Conservation (phyloP, 805 yeast genomes). For the Tetrapisispora fleetii region DNA sequence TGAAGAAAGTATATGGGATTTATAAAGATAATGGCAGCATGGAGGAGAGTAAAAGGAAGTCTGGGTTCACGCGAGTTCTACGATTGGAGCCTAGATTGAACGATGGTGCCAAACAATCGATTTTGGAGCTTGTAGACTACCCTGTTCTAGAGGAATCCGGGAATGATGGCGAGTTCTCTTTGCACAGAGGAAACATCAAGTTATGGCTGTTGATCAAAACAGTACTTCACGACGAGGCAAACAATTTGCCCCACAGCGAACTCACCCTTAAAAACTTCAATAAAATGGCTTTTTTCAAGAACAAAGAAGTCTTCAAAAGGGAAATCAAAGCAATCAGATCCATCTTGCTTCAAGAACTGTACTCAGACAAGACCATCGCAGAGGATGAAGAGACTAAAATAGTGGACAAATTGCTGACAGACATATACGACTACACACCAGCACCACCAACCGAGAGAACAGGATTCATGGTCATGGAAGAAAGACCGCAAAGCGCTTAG, state of each 20-base stretch:
- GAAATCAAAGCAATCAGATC: constrained; percentile 8
- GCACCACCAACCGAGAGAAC: background rate
- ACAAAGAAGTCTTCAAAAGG: constrained; percentile 8
- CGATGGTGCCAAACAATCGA: constrained; percentile 84
- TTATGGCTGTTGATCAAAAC: constrained; percentile 22
- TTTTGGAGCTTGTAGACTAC: constrained; percentile 77
- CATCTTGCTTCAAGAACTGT: background rate
- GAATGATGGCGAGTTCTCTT: constrained; percentile 6
- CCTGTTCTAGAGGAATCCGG: constrained; percentile 13
- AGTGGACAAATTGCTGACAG: background rate
- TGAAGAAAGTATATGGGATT: constrained; percentile 60
- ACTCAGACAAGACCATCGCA: background rate
- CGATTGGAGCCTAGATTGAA: constrained; percentile 78
- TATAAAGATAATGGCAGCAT: constrained; percentile 50
- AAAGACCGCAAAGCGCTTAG: background rate
- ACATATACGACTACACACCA: background rate
- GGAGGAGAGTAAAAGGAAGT: constrained; percentile 35
- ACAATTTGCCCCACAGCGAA: constrained; percentile 11
- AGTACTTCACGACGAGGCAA: constrained; percentile 8
- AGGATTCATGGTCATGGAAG: background rate
- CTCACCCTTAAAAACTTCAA: constrained; percentile 19
- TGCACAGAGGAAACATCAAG: constrained; percentile 25
- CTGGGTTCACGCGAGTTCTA: constrained; percentile 82
- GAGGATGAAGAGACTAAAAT: background rate
- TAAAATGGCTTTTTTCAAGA: constrained; percentile 14